These are phyloP conservation scores for Pythium dissotocum DNA, from an alignment of 352 stramenopile genomes.

Conservation along the genomic window DNA sequence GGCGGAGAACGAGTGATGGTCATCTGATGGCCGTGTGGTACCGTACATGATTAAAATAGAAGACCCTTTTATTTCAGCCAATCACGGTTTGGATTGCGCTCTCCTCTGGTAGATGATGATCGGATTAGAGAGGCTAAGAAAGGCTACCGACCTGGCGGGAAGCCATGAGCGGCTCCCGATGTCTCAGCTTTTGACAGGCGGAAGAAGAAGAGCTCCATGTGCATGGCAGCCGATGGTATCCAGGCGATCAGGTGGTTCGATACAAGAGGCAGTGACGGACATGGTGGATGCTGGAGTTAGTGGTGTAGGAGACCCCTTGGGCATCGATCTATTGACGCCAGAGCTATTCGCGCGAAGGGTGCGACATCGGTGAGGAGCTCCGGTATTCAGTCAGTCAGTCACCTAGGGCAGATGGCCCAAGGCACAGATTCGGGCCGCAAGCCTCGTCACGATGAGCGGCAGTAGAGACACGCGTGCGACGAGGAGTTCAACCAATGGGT, in stretches of 20 bases:
- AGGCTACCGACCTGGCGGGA: neutral
- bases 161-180: too few relatives aligned
- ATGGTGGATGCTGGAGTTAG: neutral
- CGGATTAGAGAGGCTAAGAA: neutral
- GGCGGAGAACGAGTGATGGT: constrained; percentile 9
- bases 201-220: neutral
- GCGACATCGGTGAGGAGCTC: constrained; percentile 12
- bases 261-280: neutral
- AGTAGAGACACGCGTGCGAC: constrained; percentile 7
- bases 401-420: neutral
- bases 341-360: neutral
- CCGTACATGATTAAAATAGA: neutral
- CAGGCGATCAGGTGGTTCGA: neutral
- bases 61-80: neutral
- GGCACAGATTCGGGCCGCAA: neutral
- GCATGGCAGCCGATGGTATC: neutral
- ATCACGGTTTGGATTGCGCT: neutral
- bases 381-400: neutral
- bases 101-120: neutral
- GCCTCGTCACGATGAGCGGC: neutral
- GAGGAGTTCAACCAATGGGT: neutral
- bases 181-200: neutral
- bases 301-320: too few relatives aligned
- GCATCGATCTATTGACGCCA: too few relatives aligned
- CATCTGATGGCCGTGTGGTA: neutral